These are phyloP conservation scores for Corynascus novoguineensis DNA, from an alignment of 495 filamentous ascomycete genomes.

Conservation along the genomic window DNA sequence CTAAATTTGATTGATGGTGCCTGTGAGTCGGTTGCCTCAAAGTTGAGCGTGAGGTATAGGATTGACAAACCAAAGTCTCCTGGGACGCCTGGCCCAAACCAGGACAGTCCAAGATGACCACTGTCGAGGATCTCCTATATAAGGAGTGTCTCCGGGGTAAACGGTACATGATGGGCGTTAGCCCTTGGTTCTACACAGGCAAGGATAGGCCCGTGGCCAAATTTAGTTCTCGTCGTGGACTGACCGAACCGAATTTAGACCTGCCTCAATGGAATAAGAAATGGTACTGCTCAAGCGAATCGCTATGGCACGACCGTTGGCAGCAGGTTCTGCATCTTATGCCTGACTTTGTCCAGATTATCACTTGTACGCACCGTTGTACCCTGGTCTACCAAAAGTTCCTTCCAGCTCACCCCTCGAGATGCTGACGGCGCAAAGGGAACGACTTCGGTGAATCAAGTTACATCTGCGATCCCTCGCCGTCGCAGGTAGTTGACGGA, in stretches of 20 bases:
- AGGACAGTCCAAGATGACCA: slow-evolving; percentile 49
- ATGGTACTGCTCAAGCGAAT: slow-evolving; percentile 67
- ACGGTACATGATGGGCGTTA: slow-evolving; percentile 74
- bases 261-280: slow-evolving; percentile 66
- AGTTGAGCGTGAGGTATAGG: not conserved
- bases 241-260: slow-evolving; percentile 37
- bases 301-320: slow-evolving; percentile 73
- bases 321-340: slow-evolving; percentile 56
- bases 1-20: slow-evolving; percentile 53
- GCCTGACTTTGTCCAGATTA: slow-evolving; percentile 61
- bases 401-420: not conserved
- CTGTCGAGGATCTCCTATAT: slow-evolving; percentile 51
- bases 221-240: not conserved
- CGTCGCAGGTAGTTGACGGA: slow-evolving; percentile 45
- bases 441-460: slow-evolving; percentile 75
- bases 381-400: not conserved
- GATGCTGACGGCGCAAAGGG: slow-evolving; percentile 44
- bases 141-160: slow-evolving; percentile 46
- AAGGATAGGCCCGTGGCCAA: slow-evolving; percentile 17
- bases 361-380: slow-evolving; percentile 33
- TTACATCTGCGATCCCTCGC: slow-evolving; percentile 59
- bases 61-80: slow-evolving; percentile 36
- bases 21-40: slow-evolving; percentile 31
- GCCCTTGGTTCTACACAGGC: slow-evolving; percentile 67
- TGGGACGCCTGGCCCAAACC: slow-evolving; percentile 71